Conservation (phyloP, 768 basidiomycete species). For the Suillus fuscotomentosus region DNA sequence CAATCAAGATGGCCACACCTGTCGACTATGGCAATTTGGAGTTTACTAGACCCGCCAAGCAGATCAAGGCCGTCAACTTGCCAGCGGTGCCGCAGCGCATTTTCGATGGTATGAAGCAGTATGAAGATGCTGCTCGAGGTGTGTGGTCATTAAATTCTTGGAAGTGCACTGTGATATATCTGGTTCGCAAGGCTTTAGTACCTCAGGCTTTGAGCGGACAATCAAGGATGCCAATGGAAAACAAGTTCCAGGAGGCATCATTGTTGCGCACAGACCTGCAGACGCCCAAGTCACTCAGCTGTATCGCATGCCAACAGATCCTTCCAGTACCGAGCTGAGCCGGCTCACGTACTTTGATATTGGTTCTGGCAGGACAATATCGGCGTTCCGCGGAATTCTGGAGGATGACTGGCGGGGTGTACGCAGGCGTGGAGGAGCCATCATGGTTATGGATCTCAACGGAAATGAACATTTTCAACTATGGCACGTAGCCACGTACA, state of each 20-base stretch:
- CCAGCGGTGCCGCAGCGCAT: slow-evolving; percentile 31
- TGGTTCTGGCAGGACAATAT: slow-evolving; percentile 36
- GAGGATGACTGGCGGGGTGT: slow-evolving; percentile 43
- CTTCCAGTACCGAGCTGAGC: slow-evolving; percentile 24
- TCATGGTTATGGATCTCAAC: slow-evolving; percentile 40
- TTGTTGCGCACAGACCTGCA: slow-evolving; percentile 39
- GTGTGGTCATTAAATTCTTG: not conserved
- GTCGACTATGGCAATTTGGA: slow-evolving; percentile 31
- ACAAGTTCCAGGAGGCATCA: slow-evolving; percentile 20
- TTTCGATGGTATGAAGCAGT: slow-evolving; percentile 34
- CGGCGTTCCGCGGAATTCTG: slow-evolving; percentile 27
- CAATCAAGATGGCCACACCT: slow-evolving; percentile 16
- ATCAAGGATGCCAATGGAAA: slow-evolving; percentile 12
- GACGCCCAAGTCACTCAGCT: slow-evolving; percentile 38
- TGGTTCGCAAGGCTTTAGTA: slow-evolving; percentile 21
- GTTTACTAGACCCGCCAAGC: slow-evolving; percentile 35
- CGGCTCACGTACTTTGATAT: slow-evolving; percentile 41
- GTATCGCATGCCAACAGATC: slow-evolving; percentile 32
- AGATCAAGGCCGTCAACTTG: slow-evolving; percentile 39
- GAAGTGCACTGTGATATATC: not conserved
- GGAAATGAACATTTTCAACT: slow-evolving; percentile 42
- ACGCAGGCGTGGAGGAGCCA: slow-evolving; percentile 34
- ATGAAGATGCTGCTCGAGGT: slow-evolving; percentile 40
- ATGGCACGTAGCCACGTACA: slow-evolving; percentile 25
- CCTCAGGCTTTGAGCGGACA: slow-evolving; percentile 27